A percentile compares a stretch with the other conserved stretches of the same genome.
These are phyloP conservation scores for Carex myosuroides DNA, from an alignment of 176 grass and related monocot genomes.

Conservation along the genomic window DNA sequence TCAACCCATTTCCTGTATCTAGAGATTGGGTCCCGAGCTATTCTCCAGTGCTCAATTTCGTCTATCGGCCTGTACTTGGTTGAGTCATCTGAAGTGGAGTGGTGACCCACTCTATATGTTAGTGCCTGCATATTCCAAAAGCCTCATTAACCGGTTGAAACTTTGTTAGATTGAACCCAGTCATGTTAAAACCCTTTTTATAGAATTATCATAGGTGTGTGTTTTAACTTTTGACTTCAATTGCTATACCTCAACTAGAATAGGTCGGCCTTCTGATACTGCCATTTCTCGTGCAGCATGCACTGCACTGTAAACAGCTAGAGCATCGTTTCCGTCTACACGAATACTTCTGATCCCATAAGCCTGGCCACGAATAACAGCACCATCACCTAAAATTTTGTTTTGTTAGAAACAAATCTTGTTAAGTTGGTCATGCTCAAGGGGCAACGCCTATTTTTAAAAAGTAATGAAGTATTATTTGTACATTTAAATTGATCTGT, in stretches of 20 bases:
- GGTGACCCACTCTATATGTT: constrained; percentile 91
- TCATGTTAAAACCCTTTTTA: background rate
- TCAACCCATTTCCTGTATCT: constrained; percentile 96
- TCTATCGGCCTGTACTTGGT: constrained; percentile 84
- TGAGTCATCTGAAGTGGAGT: constrained; percentile 96
- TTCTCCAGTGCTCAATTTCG: constrained; percentile 94
- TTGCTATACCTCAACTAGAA: constrained; percentile 75
- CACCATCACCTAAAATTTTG: constrained; percentile 67
- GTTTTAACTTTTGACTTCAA: background rate
- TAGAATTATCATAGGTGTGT: background rate
- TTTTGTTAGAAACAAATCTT: constrained; percentile 14
- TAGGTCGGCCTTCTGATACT: constrained; percentile 64
- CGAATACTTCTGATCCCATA: constrained; percentile 87
- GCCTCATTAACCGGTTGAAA: background rate
- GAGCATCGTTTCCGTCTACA: constrained; percentile 84
- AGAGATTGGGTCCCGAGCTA: constrained; percentile 69
- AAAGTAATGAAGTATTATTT: background rate
- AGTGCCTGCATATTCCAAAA: constrained; percentile 51
- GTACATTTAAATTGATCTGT: constrained; percentile 86
- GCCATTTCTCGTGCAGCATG: constrained; percentile 84
- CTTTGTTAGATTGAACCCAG: background rate
- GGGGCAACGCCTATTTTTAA: background rate
- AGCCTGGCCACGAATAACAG: constrained; percentile 71
- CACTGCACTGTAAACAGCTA: constrained; percentile 87
- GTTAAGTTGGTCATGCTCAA: background rate